Conservation (phyloP, 352 stramenopile species). For the Globisporangium okanoganense region DNA sequence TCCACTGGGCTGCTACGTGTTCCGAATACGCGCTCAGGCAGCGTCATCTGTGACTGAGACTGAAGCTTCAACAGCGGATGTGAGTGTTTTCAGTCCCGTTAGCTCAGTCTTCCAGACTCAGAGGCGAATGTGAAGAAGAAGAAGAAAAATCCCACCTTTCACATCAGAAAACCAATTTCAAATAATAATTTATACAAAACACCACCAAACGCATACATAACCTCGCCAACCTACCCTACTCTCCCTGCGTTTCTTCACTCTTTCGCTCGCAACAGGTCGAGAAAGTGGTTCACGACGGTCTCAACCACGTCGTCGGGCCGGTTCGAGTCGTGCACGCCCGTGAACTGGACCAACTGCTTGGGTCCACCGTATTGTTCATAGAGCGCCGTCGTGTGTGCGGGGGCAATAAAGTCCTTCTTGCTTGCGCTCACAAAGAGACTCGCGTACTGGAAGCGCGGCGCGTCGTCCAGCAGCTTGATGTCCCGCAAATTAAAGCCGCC, state of each 20-base stretch:
- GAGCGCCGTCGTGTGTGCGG: constrained; percentile 46
- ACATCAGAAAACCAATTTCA: neutral
- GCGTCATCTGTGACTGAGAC: neutral
- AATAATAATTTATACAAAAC: constrained; percentile 5
- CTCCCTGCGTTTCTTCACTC: constrained; percentile 6
- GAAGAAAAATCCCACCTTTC: no score
- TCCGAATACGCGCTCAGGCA: constrained; percentile 17
- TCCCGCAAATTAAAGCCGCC: constrained; percentile 56
- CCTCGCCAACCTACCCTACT: neutral
- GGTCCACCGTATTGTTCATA: constrained; percentile 53
- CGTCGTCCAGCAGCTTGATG: constrained; percentile 44
- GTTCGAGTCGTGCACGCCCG: constrained; percentile 60
- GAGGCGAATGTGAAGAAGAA: constrained; percentile 20
- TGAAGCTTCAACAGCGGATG: neutral
- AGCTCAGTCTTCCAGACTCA: constrained; percentile 25
- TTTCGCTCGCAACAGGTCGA: constrained; percentile 6
- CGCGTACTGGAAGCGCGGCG: constrained; percentile 33
- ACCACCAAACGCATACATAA: neutral
- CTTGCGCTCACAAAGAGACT: constrained; percentile 67
- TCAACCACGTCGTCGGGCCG: constrained; percentile 45
- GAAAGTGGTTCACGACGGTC: constrained; percentile 34
- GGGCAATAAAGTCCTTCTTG: constrained; percentile 74
- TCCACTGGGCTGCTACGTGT: constrained; percentile 23
- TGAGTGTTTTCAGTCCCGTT: constrained; percentile 18
- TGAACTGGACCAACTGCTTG: constrained; percentile 57